Evolutionary conservation across 2,329 filamentous ascomycete species (phyloP).

Genomic region (Mycosphaerella arachidis): DNA sequence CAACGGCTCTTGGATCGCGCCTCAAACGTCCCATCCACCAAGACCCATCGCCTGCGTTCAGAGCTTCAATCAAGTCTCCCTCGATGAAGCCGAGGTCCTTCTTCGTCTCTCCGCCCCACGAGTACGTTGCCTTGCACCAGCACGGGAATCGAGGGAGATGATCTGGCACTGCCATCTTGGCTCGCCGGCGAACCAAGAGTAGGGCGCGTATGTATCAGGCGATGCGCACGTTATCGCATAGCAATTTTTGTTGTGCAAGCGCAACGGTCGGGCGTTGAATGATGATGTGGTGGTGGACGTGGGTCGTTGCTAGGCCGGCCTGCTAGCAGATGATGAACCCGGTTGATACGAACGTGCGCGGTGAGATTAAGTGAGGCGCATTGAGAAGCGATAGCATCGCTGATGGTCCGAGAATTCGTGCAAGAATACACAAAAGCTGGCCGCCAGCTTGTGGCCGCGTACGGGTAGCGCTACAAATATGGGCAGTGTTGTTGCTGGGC

Average conservation of each 20-base stretch:
- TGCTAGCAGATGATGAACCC: neutral
- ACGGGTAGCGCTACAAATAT: neutral
- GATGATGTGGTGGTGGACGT: neutral
- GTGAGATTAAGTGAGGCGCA: neutral
- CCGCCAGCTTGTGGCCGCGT: neutral
- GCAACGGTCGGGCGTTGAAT: constrained; percentile 1
- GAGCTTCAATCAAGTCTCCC: constrained; percentile 93
- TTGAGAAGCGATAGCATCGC: neutral
- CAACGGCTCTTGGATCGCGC: constrained; percentile 84
- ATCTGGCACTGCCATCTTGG: constrained; percentile 13
- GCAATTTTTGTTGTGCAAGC: neutral
- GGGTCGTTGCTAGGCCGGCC: constrained; percentile 8
- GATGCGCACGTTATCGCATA: neutral
- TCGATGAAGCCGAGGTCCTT: constrained; percentile 95
- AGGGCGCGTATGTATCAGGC: neutral
- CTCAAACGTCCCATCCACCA: constrained; percentile 97
- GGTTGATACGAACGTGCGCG: neutral
- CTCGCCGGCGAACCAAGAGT: neutral
- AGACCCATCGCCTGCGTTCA: constrained; percentile 94
- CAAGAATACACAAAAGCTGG: neutral
- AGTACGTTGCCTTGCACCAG: constrained; percentile 40
- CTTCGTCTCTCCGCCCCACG: constrained; percentile 60
- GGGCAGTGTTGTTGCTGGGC: neutral
- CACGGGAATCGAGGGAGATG: constrained; percentile 34
- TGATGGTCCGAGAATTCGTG: neutral